Conservation (phyloP, 2,329 filamentous ascomycete species). For the Mycosphaerella sp. region DNA sequence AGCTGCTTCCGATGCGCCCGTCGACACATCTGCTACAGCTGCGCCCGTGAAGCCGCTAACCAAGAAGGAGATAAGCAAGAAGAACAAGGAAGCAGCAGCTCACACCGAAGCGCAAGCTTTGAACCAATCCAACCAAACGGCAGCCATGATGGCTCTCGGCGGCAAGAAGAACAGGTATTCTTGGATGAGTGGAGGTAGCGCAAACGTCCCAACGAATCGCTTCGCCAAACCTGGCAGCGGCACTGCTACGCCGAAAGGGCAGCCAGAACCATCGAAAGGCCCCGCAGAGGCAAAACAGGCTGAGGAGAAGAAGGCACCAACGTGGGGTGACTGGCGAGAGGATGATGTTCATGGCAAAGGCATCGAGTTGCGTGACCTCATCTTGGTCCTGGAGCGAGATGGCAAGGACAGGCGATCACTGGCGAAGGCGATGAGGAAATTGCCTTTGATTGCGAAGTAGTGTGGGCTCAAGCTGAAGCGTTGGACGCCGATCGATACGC, state of each 20-base stretch:
- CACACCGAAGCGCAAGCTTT: constrained; percentile 41
- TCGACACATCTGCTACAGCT: constrained; percentile 27
- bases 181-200: constrained; percentile 62
- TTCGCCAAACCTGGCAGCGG: constrained; percentile 30
- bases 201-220: constrained; percentile 48
- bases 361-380: constrained; percentile 78
- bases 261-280: constrained; percentile 11
- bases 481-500: background rate
- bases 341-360: constrained; percentile 67
- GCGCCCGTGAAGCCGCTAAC: constrained; percentile 57
- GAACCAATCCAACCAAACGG: constrained; percentile 75
- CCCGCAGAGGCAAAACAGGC: constrained; percentile 15
- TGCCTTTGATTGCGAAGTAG: constrained; percentile 10
- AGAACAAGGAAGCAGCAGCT: constrained; percentile 61
- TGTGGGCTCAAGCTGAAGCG: background rate
- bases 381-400: constrained; percentile 72
- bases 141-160: constrained; percentile 63
- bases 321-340: constrained; percentile 51
- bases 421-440: constrained; percentile 43
- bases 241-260: constrained; percentile 25
- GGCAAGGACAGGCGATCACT: constrained; percentile 59
- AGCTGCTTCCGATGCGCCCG: constrained; percentile 26
- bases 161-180: constrained; percentile 62
- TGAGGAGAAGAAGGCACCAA: constrained; percentile 23
- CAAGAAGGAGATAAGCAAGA: constrained; percentile 81